phyloP scores from a whole-genome alignment of 257 asterid genomes.

The Voacanga thouarsii region DNA sequence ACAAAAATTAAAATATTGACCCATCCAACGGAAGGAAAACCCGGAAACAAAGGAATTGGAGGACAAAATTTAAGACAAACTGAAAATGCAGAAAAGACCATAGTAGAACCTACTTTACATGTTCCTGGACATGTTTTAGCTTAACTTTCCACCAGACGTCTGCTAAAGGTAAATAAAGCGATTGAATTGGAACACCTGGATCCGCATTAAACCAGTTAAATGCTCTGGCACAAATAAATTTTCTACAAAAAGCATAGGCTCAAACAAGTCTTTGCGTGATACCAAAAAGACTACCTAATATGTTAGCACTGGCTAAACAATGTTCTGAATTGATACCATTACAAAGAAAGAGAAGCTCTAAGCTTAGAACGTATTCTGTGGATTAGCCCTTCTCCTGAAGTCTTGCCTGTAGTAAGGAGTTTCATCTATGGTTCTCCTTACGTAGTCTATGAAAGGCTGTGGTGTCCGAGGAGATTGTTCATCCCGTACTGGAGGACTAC shows the following conservation, averaged over 20 bases:
- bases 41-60: no score
- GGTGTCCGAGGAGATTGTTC: constrained; percentile 89
- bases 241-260: background rate
- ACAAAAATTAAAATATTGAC: no score
- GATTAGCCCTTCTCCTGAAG: constrained; percentile 67
- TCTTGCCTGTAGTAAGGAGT: constrained; percentile 86
- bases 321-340: background rate
- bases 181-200: background rate
- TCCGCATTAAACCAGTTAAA: background rate
- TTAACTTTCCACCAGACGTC: no score
- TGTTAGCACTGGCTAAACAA: background rate
- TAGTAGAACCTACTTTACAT: no score
- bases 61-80: no score
- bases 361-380: constrained; percentile 52
- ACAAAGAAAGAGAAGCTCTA: background rate
- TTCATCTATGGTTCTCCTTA: constrained; percentile 80
- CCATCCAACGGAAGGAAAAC: no score
- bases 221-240: background rate
- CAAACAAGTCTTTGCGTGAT: background rate
- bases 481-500: constrained; percentile 34
- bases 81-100: no score
- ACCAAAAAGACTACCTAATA: background rate
- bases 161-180: background rate
- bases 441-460: constrained; percentile 83
- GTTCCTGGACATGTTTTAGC: no score